phyloP scores from a whole-genome alignment of 495 filamentous ascomycete genomes.

The Pyronema domesticum region DNA sequence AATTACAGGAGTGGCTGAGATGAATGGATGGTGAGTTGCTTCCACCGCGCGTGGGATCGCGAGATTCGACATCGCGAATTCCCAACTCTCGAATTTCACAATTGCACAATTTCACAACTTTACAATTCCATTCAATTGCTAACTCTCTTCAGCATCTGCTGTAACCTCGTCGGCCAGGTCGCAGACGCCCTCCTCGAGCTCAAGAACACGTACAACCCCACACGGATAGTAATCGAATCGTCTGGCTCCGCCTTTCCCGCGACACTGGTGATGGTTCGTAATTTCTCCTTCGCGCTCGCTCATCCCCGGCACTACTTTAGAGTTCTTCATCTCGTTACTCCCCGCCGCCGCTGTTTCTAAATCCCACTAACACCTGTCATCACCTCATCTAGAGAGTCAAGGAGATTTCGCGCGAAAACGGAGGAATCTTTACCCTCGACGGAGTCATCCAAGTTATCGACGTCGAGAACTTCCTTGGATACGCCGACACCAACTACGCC shows the following conservation, averaged over 20 bases:
- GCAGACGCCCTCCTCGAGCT: conserved; percentile 61
- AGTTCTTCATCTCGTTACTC: not conserved
- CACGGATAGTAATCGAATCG: conserved; percentile 88
- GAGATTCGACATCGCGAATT: not conserved
- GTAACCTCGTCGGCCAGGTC: conserved; percentile 87
- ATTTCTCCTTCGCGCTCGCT: not conserved
- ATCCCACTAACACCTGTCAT: too few species aligned
- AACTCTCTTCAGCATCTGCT: conserved; percentile 48
- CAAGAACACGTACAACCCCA: conserved; percentile 37
- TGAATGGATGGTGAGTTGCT: conserved; percentile 53
- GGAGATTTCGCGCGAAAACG: conserved; percentile 46
- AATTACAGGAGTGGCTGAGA: conserved; percentile 77
- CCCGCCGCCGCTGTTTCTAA: too few species aligned
- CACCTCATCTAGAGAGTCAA: conserved; percentile 41
- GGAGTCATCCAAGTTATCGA: conserved; percentile 87
- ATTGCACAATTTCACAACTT: not conserved
- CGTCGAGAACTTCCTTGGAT: conserved; percentile 93
- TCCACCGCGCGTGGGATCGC: not conserved
- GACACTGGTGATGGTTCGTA: conserved; percentile 56
- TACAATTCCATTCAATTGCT: not conserved
- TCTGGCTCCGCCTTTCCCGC: conserved; percentile 74
- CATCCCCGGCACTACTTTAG: not conserved
- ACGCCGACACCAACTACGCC: conserved; percentile 64
- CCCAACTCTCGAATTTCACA: not conserved
- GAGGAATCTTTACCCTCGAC: conserved; percentile 54